A percentile compares a stretch with the other conserved stretches of the same genome.
These are phyloP conservation scores for Coelastrella sp. DNA, from an alignment of 139 green algal genomes.

Conservation along the genomic window DNA sequence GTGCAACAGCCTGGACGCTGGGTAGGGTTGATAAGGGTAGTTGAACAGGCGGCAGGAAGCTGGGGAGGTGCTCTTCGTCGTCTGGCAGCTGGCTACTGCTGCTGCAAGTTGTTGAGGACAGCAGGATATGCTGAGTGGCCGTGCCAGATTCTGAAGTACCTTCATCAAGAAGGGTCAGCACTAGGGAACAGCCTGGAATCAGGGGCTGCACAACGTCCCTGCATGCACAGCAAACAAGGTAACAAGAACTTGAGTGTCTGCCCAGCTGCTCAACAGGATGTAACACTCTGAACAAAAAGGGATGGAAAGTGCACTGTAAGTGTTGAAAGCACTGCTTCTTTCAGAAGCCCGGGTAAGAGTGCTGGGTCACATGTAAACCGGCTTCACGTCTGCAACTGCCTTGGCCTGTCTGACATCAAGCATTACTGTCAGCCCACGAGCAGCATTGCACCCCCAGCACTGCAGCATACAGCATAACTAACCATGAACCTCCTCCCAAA, in stretches of 20 bases:
- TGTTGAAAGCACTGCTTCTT: too few relatives aligned
- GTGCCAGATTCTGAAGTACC: not conserved
- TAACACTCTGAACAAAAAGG: too few relatives aligned
- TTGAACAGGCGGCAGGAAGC: constrained; percentile 19
- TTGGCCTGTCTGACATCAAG: too few relatives aligned
- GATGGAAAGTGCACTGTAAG: not conserved
- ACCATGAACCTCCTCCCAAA: too few relatives aligned
- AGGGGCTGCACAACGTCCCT: constrained; percentile 16
- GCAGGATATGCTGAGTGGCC: constrained; percentile 21
- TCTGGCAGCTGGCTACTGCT: not conserved
- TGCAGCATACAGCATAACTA: too few relatives aligned
- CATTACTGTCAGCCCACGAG: too few relatives aligned
- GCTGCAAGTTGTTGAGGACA: not conserved
- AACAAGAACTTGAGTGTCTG: not conserved
- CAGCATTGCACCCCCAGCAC: too few relatives aligned
- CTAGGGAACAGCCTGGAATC: not conserved
- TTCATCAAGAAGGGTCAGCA: constrained; percentile 15
- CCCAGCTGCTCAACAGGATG: not conserved
- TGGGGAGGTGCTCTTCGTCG: not conserved
- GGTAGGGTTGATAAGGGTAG: not conserved
- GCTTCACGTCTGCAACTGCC: not conserved
- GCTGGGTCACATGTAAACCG: too few relatives aligned
- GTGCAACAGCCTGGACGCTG: constrained; percentile 5
- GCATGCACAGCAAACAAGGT: not conserved
- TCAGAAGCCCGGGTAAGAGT: not conserved